phyloP scores from a whole-genome alignment of 805 yeast species.

The Jamesozyma gamospora region DNA sequence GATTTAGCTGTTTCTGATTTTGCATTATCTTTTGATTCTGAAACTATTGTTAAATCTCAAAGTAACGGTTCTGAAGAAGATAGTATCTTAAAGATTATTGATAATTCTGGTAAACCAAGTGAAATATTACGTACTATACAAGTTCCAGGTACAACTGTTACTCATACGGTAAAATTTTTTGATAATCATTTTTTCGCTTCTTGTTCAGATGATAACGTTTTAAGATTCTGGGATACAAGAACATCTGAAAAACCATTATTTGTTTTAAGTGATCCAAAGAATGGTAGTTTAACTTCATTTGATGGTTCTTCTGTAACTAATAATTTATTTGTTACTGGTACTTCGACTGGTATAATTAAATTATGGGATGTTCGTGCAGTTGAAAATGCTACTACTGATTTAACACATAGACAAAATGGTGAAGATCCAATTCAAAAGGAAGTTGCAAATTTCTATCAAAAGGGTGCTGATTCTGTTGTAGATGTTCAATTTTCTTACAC shows the following conservation, averaged over 20 bases:
- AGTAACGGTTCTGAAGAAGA: slow-evolving; percentile 18
- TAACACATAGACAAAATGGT: slow-evolving; percentile 15
- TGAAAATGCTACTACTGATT: slow-evolving; percentile 13
- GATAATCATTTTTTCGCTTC: slow-evolving; percentile 22
- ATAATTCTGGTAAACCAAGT: slow-evolving; percentile 21
- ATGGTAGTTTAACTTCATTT: slow-evolving; percentile 17
- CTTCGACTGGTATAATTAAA: slow-evolving; percentile 20
- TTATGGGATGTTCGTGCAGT: slow-evolving; percentile 25
- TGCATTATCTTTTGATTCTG: slow-evolving; percentile 16
- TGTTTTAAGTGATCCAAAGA: slow-evolving; percentile 15
- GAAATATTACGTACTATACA: slow-evolving; percentile 16
- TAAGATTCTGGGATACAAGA: slow-evolving; percentile 24
- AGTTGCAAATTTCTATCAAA: slow-evolving; percentile 17
- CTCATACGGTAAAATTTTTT: slow-evolving; percentile 20
- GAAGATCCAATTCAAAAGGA: slow-evolving; percentile 16
- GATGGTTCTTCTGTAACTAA: slow-evolving; percentile 18
- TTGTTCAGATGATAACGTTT: slow-evolving; percentile 21
- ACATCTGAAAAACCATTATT: slow-evolving; percentile 19
- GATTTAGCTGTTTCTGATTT: slow-evolving; percentile 18
- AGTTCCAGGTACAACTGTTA: slow-evolving; percentile 18
- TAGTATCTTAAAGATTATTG: slow-evolving; percentile 18
- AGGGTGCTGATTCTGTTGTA: slow-evolving; percentile 22
- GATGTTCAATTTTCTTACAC: slow-evolving; percentile 21
- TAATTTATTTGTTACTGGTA: slow-evolving; percentile 22
- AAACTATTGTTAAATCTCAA: slow-evolving; percentile 21